Evolutionary conservation across 2,329 filamentous ascomycete species (phyloP).

Genomic region (Fusarium liriodendri): DNA sequence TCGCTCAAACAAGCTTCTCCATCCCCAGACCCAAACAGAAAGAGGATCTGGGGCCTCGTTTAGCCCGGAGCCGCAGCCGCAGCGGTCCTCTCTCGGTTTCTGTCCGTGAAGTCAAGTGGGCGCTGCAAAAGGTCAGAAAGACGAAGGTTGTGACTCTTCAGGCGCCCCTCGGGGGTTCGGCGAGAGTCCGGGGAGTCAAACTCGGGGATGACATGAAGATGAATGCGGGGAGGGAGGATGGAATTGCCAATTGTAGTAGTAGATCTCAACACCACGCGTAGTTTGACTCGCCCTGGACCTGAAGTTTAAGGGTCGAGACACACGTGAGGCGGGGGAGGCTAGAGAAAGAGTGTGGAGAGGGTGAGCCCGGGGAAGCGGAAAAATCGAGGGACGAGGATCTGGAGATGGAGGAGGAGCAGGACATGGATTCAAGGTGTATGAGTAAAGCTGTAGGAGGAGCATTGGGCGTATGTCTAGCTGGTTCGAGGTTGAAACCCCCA

Average conservation of each 20-base stretch:
- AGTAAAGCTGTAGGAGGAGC: background rate
- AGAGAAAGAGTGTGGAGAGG: constrained; percentile 17
- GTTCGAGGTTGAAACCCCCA: background rate
- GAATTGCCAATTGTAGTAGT: constrained; percentile 12
- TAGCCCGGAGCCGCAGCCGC: constrained; percentile 36
- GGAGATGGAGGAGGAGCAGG: background rate
- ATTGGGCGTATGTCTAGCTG: background rate
- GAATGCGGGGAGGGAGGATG: background rate
- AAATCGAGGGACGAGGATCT: constrained; percentile 2
- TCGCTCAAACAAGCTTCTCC: constrained; percentile 21
- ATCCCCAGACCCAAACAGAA: background rate
- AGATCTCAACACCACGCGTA: background rate
- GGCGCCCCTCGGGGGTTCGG: constrained; percentile 16
- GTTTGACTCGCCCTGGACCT: background rate
- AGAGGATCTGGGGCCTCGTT: constrained; percentile 10
- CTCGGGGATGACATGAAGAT: background rate
- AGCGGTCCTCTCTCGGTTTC: constrained; percentile 30
- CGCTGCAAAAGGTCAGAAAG: background rate
- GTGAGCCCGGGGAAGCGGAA: constrained; percentile 25
- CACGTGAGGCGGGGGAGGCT: constrained; percentile 32
- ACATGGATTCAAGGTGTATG: background rate
- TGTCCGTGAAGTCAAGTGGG: constrained; percentile 32
- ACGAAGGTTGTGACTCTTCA: background rate
- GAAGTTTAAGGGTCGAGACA: constrained; percentile 7
- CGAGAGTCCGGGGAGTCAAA: constrained; percentile 15